Base-by-base conservation (phyloP, 164 flowering plant genomes). In the Piper betle region DNA sequence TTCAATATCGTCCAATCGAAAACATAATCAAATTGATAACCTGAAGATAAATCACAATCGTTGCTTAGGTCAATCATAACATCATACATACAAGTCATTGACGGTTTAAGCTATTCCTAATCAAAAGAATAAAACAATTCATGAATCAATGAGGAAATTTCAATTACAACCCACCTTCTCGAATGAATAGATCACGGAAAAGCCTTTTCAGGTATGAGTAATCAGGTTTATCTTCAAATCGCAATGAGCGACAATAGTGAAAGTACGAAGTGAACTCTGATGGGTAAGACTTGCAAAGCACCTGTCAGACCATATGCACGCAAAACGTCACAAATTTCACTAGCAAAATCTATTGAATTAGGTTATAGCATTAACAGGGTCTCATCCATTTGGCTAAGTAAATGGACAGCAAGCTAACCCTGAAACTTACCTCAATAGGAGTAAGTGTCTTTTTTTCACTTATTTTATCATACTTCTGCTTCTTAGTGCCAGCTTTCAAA, bases 401-500 rank as follows among this genome's bases (percentile, higher is more conserved):
- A 25, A 25, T 25, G 33, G 33, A 25, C 33, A 25, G 33, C 33
- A 25, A 25, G 33, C 33, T 25, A 25, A 25, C 37, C 18, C 57
- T 18, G 8, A 1, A 4, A 33, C 8, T 50, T 73, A 78, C 81
- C 81, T 78, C 81, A 53, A 78, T 66, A 52, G 81, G 77, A 41
- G 81, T 78, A 18, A 78, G 62, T 78, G 73, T 75, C 70, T 78
- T 78, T 64, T 78, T 78, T 62, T 78, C 81, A 67, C 77, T 78
- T 59, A 78, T 78, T 62, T 73, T 78, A 64, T 78, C 81, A 58
- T 78, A 78, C 57, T 78, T 78, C 68, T 78, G 81, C 73, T 72
- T 73, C 60, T 87, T 87, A n/a, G 81, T 87, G 59, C 88, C 90
- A 40, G 88, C 94, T 70, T 78, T 84, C 63, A 87, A 62, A 18